Percentiles rank a stretch among this genome's conserved stretches.
Evolutionary conservation across 495 filamentous ascomycete species (phyloP).

Genomic region (Mytilinidion resinicola): DNA sequence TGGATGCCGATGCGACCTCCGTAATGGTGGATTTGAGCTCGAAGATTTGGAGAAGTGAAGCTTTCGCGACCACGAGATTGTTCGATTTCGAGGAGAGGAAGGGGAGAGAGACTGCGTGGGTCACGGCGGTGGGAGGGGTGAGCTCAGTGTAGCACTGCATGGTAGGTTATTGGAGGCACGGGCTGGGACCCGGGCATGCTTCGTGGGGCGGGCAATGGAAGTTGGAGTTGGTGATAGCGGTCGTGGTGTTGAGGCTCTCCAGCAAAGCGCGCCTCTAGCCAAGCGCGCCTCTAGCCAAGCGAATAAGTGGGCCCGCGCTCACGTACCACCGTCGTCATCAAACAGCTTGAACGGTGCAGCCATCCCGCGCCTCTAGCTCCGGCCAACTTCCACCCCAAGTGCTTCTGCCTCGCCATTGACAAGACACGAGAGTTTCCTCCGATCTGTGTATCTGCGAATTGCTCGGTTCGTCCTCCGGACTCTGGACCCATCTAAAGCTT

Average conservation of each 20-base stretch:
- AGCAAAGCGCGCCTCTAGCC: neutral
- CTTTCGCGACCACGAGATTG: conserved; percentile 84
- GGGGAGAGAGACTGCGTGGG: conserved; percentile 72
- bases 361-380: neutral
- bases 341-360: neutral
- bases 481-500: no score
- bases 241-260: neutral
- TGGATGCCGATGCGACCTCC: conserved; percentile 10
- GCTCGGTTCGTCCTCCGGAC: no score
- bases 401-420: neutral
- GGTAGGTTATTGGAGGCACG: neutral
- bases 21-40: conserved; percentile 41
- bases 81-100: conserved; percentile 67
- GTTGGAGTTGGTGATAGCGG: neutral
- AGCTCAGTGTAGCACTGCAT: conserved; percentile 90
- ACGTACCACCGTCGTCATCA: neutral
- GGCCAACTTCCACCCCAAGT: neutral
- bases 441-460: no score
- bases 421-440: no score
- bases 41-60: conserved; percentile 88
- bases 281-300: neutral
- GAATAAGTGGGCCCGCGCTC: neutral
- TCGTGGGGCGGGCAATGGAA: neutral
- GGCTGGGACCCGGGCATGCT: conserved; percentile 5
- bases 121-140: conserved; percentile 85